phyloP scores from a whole-genome alignment of 164 flowering plant genomes.

The Vitis amurensis region DNA sequence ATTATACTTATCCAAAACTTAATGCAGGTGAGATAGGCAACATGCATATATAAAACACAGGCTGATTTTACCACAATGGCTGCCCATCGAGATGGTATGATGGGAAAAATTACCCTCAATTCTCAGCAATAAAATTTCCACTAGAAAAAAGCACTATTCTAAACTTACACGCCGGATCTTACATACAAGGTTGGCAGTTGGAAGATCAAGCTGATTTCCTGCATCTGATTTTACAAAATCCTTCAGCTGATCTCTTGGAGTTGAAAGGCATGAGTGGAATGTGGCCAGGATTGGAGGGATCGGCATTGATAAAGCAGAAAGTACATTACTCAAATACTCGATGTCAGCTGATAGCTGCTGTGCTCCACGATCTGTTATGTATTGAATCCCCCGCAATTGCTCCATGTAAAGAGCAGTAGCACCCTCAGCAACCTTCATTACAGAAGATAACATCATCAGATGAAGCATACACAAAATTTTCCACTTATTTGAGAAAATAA shows the following conservation, averaged over 20 bases:
- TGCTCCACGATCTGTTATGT: constrained; percentile 88
- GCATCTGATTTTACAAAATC: constrained; percentile 74
- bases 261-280: constrained; percentile 78
- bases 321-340: constrained; percentile 93
- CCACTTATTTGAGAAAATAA: too few relatives aligned
- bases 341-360: constrained; percentile 90
- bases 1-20: too few relatives aligned
- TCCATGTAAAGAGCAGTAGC: constrained; percentile 90
- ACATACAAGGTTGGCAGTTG: constrained; percentile 84
- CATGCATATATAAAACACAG: too few relatives aligned
- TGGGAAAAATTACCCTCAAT: neutral
- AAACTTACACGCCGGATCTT: constrained; percentile 78
- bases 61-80: too few relatives aligned
- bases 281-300: constrained; percentile 78
- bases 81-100: too few relatives aligned
- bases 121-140: neutral
- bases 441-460: neutral
- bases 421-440: constrained; percentile 90
- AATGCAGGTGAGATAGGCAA: too few relatives aligned
- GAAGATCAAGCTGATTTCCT: constrained; percentile 67
- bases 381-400: constrained; percentile 89
- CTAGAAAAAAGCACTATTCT: constrained; percentile 34
- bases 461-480: too few relatives aligned
- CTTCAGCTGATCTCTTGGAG: constrained; percentile 80
- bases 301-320: constrained; percentile 90